These are phyloP conservation scores for Capsicum pubescens DNA, from an alignment of 257 asterid genomes.

Conservation along the genomic window DNA sequence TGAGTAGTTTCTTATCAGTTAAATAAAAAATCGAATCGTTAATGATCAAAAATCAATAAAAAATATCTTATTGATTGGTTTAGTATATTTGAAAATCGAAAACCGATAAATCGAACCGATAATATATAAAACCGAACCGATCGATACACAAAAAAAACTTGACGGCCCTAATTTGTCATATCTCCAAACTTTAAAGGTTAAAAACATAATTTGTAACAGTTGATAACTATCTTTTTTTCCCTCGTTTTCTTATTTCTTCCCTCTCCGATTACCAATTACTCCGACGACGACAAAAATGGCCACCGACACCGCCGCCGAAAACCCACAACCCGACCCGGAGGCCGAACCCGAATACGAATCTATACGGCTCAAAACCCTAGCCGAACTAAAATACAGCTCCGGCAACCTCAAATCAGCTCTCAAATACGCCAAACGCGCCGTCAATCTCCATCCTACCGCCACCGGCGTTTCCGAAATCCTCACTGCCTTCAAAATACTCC, in stretches of 20 bases:
- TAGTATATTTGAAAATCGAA: too few species aligned
- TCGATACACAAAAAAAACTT: too few species aligned
- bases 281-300: slow-evolving; percentile 36
- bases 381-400: slow-evolving; percentile 62
- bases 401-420: slow-evolving; percentile 67
- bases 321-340: background rate
- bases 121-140: too few species aligned
- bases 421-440: slow-evolving; percentile 71
- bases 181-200: too few species aligned
- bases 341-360: slow-evolving; percentile 34
- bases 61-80: too few species aligned
- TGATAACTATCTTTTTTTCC: too few species aligned
- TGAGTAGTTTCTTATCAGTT: too few species aligned
- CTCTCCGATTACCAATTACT: background rate
- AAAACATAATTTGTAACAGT: too few species aligned
- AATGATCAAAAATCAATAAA: too few species aligned
- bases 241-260: background rate
- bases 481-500: slow-evolving; percentile 66
- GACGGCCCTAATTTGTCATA: too few species aligned
- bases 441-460: slow-evolving; percentile 53
- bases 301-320: slow-evolving; percentile 29
- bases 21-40: too few species aligned
- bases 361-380: slow-evolving; percentile 57
- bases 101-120: too few species aligned
- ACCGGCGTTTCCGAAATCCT: slow-evolving; percentile 67